Conservation (phyloP, 768 basidiomycete species). For the Russula sp. region DNA sequence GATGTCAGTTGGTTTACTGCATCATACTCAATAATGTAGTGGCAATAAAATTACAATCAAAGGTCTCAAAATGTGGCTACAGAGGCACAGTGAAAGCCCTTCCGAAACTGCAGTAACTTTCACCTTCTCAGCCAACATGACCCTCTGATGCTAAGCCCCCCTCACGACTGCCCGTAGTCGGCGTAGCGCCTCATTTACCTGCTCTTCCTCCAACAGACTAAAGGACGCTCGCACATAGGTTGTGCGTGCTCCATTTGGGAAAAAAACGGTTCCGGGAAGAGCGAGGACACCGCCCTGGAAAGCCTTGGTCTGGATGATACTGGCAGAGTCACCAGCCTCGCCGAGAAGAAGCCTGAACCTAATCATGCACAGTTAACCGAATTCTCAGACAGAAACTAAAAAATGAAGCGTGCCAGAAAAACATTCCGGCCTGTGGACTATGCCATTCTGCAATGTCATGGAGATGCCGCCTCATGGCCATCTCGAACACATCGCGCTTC, state of each 20-base stretch:
- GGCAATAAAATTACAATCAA: no score
- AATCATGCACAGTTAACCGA: neutral
- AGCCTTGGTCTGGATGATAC: constrained; percentile 65
- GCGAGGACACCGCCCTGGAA: constrained; percentile 81
- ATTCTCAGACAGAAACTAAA: neutral
- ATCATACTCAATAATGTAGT: no score
- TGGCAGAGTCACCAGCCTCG: constrained; percentile 49
- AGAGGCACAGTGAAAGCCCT: no score
- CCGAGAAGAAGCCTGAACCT: constrained; percentile 69
- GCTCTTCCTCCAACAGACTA: constrained; percentile 54
- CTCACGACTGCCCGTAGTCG: constrained; percentile 38
- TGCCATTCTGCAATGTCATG: constrained; percentile 67
- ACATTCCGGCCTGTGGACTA: constrained; percentile 76
- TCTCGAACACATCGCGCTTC: constrained; percentile 74
- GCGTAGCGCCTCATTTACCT: constrained; percentile 67
- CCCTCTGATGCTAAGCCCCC: neutral
- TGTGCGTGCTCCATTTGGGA: constrained; percentile 61
- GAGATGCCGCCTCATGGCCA: constrained; percentile 69
- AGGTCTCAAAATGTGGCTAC: no score
- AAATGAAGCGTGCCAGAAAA: constrained; percentile 61
- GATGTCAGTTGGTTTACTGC: no score
- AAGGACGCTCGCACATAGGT: constrained; percentile 80
- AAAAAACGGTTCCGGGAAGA: constrained; percentile 77
- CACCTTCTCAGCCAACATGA: no score
- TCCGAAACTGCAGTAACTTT: no score